Base-by-base conservation (phyloP, 306 rosid genomes). In the Quercus parvula region DNA sequence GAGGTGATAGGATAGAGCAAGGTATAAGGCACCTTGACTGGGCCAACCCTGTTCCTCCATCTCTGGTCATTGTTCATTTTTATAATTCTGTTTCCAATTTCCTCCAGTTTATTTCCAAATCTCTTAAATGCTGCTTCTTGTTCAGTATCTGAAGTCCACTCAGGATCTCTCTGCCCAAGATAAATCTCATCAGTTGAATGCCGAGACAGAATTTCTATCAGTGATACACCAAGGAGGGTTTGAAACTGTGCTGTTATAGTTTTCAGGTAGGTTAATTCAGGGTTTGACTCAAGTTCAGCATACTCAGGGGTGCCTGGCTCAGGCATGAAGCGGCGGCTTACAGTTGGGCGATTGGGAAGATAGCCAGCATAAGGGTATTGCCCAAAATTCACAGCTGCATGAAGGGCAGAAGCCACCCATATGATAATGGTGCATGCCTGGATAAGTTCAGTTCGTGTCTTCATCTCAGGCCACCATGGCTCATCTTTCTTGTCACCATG, bases 301-400 rank as follows among this genome's bases (percentile, higher is more conserved):
- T 80, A 91, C 74, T 93, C 99, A 0, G 85, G 76, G 0, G 97
- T 93, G 9, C 99, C 99, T 11, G 88, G 83, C 89, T 93, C 98
- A 0, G 99, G 99, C 98, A 95, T 90, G 92, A 95, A 93, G 63
- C 94, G 90, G 5, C 99, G 96, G 76, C 98, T 95, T 64, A 93
- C 89, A 0, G 98, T 95, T 44, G 99, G 99, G 15, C 99, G 96
- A 73, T 93, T 95, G 0, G 97, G 99, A 75, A 95, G 96, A 86
- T 83, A 93, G 2, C 99, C 99, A 8, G 97, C 99, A 52, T 91
- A 95, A 28, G 97, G 92, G 78, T 93, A 95, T 27, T 95, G 98
- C 71, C 99, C 98, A 76, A 95, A 95, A 56, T 95, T 95, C 30
- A 95, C 97, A 1, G 99, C 99, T 27, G 99, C 99, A 75, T 95